Base-by-base conservation (phyloP, 2,329 filamentous ascomycete genomes). In the Sordariomycetes sp. region DNA sequence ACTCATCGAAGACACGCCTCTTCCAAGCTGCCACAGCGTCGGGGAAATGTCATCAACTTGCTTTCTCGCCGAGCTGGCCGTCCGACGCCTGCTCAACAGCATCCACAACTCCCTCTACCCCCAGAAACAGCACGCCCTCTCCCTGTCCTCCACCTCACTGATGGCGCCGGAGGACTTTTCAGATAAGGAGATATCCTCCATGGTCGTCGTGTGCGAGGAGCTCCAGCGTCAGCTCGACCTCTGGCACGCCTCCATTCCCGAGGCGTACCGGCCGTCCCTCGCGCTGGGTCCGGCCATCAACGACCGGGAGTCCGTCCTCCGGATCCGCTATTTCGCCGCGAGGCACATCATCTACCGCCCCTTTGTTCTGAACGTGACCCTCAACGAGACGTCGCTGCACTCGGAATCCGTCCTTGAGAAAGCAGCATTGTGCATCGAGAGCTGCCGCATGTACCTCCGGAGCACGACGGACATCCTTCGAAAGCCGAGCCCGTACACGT, bases 271-370 rank as follows among this genome's bases (percentile, higher is more conserved):
- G 6, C 69, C 69, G 6, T 59, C 58, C 1, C 60, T 70, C 3
- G 62, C 61, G 3, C 52, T 65, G 1, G 62, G 63, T 4, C 62
- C 63, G 3, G 58, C 58, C 12, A 55, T 60, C 16, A 65, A 65
- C 16, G 64, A 66, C 52, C 59, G 68, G 12, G 63, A 65, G 37
- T 58, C 62, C 0, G 64, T 70, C 6, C 59, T 71, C 25, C 60
- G 67, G 1, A 70, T 68, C 20, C 66, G 69, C 4, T 71, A 70
- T 46, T 71, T 66, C 58, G 68, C 68, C 11, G 64, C 69, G 2
- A 55, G 66, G 6, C 68, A 71, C 50, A 71, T 71, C 25, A 71
- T 71, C 4, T 66, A 69, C 51, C 62, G 69, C 1, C 68, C 66
- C 1, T 71, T 70, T 57, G 63, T 69, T 7, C 59, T 70, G 12